These are phyloP conservation scores for Fragaria vesca DNA, from an alignment of 306 rosid genomes.

Conservation along the genomic window DNA sequence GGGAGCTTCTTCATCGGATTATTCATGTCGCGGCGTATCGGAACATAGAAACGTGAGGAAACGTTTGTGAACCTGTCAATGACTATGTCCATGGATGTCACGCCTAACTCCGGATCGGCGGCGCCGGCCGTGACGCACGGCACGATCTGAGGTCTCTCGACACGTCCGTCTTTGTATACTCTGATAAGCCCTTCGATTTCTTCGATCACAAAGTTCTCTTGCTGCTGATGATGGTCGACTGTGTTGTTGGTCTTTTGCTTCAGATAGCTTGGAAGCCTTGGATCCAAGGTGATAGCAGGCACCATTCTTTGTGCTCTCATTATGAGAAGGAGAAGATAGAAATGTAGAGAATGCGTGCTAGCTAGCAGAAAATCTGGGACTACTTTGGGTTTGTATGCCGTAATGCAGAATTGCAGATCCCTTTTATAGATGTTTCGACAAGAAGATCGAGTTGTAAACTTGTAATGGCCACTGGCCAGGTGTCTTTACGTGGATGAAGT, in stretches of 20 bases:
- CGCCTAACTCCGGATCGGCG: conserved; percentile 37
- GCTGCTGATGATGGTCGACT: conserved; percentile 6
- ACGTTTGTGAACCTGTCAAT: conserved; percentile 50
- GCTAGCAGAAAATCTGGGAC: neutral
- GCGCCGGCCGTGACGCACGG: conserved; percentile 49
- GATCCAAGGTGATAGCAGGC: conserved; percentile 49
- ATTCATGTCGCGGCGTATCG: conserved; percentile 22
- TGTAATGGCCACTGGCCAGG: conserved; percentile 9
- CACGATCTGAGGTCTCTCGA: conserved; percentile 63
- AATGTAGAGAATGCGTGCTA: neutral
- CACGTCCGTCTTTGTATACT: conserved; percentile 64
- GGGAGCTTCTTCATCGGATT: conserved; percentile 39
- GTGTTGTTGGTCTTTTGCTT: conserved; percentile 22
- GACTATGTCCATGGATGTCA: conserved; percentile 52
- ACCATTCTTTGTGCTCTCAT: conserved; percentile 31
- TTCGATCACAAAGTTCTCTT: conserved; percentile 37
- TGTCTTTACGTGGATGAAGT: conserved; percentile 39
- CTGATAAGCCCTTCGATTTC: conserved; percentile 73
- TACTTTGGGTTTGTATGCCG: neutral
- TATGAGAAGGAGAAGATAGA: neutral
- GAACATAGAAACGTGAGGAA: conserved; percentile 82
- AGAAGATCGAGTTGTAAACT: neutral
- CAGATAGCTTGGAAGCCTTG: conserved; percentile 13
- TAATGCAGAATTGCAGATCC: neutral
- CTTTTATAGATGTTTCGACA: neutral